A percentile compares a stretch with the other conserved stretches of the same genome.
phyloP scores from a whole-genome alignment of 177 flowering plant species.

The Vitis hybrid region DNA sequence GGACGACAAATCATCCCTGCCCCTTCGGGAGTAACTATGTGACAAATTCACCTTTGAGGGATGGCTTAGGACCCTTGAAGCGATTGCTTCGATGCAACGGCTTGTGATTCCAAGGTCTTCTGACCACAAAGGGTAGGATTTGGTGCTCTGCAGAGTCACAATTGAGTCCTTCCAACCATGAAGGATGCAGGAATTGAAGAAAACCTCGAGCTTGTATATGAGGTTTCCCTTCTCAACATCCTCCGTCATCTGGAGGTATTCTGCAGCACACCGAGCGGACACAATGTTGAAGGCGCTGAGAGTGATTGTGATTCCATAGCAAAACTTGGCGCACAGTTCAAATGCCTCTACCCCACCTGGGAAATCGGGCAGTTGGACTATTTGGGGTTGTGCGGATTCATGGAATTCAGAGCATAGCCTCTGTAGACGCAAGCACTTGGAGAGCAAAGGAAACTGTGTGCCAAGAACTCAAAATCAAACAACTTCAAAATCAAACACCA shows the following conservation, averaged over 20 bases:
- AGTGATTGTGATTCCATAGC: slow-evolving; percentile 92
- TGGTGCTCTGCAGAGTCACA: slow-evolving; percentile 68
- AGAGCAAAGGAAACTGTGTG: slow-evolving; percentile 87
- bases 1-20: slow-evolving; percentile 45
- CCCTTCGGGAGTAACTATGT: slow-evolving; percentile 57
- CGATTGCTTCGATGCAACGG: slow-evolving; percentile 79
- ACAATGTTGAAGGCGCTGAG: slow-evolving; percentile 85
- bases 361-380: slow-evolving; percentile 71
- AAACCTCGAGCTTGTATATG: slow-evolving; percentile 73
- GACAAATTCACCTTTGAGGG: slow-evolving; percentile 65
- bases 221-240: slow-evolving; percentile 91
- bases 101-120: slow-evolving; percentile 83
- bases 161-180: slow-evolving; percentile 88
- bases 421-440: slow-evolving; percentile 77
- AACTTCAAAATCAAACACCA: slow-evolving; percentile 3
- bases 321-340: slow-evolving; percentile 90
- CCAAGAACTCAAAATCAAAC: not conserved
- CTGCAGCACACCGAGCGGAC: slow-evolving; percentile 79
- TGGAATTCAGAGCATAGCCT: slow-evolving; percentile 60
- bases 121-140: slow-evolving; percentile 57
- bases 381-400: slow-evolving; percentile 53
- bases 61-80: slow-evolving; percentile 41
- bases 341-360: slow-evolving; percentile 89
- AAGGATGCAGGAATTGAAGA: slow-evolving; percentile 80
- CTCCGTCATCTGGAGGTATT: slow-evolving; percentile 91